These are phyloP conservation scores for Phytophthora tubulina DNA, from an alignment of 352 stramenopile genomes.

Conservation along the genomic window DNA sequence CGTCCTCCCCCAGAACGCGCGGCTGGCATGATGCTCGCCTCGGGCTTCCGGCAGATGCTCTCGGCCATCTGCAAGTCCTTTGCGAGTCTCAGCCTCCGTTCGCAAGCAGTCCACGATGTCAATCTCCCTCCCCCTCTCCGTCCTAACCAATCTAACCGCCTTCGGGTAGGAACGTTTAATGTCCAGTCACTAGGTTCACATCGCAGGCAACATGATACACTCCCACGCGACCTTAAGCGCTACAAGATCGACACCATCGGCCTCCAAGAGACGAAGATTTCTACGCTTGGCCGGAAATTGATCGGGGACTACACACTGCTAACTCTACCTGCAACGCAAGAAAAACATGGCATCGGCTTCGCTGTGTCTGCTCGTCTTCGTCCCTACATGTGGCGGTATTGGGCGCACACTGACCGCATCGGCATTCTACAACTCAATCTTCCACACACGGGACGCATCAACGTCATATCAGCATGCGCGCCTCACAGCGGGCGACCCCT, in stretches of 20 bases:
- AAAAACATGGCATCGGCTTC: too few relatives aligned
- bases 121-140: too few relatives aligned
- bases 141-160: too few relatives aligned
- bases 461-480: not conserved
- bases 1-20: not conserved
- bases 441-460: not conserved
- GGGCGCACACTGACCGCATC: not conserved
- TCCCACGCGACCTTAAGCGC: not conserved
- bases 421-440: not conserved
- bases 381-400: not conserved
- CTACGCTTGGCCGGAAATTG: too few relatives aligned
- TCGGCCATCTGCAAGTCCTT: not conserved
- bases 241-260: not conserved
- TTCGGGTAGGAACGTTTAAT: too few relatives aligned
- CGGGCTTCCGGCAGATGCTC: conserved; percentile 6
- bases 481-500: not conserved
- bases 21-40: not conserved
- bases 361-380: too few relatives aligned
- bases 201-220: not conserved
- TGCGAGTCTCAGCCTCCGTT: too few relatives aligned
- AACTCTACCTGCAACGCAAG: too few relatives aligned
- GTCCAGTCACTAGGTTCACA: not conserved
- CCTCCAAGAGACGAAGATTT: too few relatives aligned
- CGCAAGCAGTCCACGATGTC: too few relatives aligned
- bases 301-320: too few relatives aligned